Conservation (phyloP, 345 rosid genomes). For the Capsella bursapastoris region DNA sequence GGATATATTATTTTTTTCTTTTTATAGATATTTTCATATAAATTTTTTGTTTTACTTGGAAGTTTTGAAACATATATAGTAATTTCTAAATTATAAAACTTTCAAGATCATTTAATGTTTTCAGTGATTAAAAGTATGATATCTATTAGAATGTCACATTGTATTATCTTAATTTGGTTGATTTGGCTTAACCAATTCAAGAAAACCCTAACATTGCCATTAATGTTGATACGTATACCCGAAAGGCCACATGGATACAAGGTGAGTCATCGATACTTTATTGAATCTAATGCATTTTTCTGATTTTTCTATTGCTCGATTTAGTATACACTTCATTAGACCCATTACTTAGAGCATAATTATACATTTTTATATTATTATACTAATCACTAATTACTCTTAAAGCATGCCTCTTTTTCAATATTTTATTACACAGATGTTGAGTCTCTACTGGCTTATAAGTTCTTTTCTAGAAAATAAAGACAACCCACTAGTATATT, state of each 20-base stretch:
- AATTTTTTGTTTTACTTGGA: too few relatives aligned
- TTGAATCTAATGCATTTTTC: conserved; percentile 42
- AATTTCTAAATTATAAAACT: too few relatives aligned
- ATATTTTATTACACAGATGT: conserved; percentile 40
- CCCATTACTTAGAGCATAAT: conserved; percentile 36
- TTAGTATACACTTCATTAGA: conserved; percentile 54
- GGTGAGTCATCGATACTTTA: conserved; percentile 44
- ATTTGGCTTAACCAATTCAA: conserved; percentile 41
- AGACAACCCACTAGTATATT: conserved; percentile 39
- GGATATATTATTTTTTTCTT: too few relatives aligned
- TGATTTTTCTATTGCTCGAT: conserved; percentile 48
- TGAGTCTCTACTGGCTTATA: conserved; percentile 29
- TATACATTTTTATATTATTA: neutral
- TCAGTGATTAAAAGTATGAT: too few relatives aligned
- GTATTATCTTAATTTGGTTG: neutral
- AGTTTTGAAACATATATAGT: too few relatives aligned
- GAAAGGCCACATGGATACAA: conserved; percentile 43
- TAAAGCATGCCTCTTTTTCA: conserved; percentile 26
- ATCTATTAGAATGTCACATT: neutral
- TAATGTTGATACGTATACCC: conserved; percentile 35
- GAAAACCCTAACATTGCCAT: conserved; percentile 47
- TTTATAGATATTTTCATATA: too few relatives aligned
- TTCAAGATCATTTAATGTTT: too few relatives aligned
- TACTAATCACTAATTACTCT: conserved; percentile 25
- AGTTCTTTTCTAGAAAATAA: conserved; percentile 28